Evolutionary conservation across 495 filamentous ascomycete genomes (phyloP).

Genomic region (Xylaria flabelliformis): DNA sequence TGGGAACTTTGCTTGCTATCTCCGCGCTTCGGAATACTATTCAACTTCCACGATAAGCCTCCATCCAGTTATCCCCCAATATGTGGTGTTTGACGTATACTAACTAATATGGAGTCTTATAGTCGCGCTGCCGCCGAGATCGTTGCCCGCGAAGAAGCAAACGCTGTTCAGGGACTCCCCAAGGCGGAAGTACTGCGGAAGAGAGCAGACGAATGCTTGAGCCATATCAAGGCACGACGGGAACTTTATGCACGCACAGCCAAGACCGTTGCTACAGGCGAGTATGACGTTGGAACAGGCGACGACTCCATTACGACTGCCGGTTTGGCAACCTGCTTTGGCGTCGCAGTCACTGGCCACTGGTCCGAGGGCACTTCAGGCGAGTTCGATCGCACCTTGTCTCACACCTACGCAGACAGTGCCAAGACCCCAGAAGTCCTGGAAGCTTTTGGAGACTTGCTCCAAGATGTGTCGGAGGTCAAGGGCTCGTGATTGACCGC

Average conservation of each 20-base stretch:
- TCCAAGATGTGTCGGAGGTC: background rate
- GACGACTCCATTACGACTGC: background rate
- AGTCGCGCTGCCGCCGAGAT: background rate
- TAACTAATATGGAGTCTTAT: background rate
- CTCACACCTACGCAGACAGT: slow-evolving; percentile 8
- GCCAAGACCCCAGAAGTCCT: background rate
- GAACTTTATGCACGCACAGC: background rate
- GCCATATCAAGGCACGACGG: background rate
- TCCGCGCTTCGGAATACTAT: background rate
- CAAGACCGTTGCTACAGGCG: background rate
- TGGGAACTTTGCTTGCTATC: background rate
- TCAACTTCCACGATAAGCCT: background rate
- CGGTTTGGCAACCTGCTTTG: slow-evolving; percentile 12
- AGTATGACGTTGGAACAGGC: slow-evolving; percentile 5
- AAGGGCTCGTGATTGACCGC: background rate
- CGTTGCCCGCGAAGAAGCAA: background rate
- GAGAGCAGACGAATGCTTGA: background rate
- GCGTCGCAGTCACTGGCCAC: slow-evolving; percentile 1
- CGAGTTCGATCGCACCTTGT: slow-evolving; percentile 5
- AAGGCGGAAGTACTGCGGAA: background rate
- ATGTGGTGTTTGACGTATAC: background rate
- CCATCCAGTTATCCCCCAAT: background rate
- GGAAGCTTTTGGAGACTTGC: background rate
- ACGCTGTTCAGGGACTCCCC: background rate
- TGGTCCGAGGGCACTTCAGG: background rate